Conservation (phyloP, 1,139 yeast genomes). For the Taphrina pruni region DNA sequence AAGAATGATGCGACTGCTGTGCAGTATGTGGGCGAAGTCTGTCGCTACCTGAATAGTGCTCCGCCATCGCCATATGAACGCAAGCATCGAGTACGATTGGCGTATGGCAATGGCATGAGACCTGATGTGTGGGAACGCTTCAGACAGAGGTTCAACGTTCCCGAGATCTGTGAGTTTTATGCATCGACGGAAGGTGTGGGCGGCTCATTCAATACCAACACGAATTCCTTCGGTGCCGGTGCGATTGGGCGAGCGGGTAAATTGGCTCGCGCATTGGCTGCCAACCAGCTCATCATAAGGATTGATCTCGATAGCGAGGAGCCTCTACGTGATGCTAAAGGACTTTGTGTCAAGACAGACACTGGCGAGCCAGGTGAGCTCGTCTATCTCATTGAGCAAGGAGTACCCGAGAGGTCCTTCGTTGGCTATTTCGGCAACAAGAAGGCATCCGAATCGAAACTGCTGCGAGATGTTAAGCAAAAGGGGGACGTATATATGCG, state of each 20-base stretch:
- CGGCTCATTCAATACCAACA: constrained; percentile 83
- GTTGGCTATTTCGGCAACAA: constrained; percentile 90
- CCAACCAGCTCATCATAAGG: constrained; percentile 29
- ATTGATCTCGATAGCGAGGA: constrained; percentile 57
- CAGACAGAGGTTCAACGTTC: constrained; percentile 74
- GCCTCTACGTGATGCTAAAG: constrained; percentile 75
- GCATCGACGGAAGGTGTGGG: constrained; percentile 94
- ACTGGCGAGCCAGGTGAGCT: constrained; percentile 84
- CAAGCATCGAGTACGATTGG: constrained; percentile 68
- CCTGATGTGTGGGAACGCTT: constrained; percentile 89
- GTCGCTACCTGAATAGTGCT: constrained; percentile 75
- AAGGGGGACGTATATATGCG: constrained; percentile 94
- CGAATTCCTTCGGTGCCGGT: constrained; percentile 82
- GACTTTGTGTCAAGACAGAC: constrained; percentile 62
- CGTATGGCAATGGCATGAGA: constrained; percentile 91
- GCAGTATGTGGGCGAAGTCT: constrained; percentile 95
- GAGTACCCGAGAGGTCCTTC: constrained; percentile 58
- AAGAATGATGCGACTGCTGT: constrained; percentile 74
- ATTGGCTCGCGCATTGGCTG: constrained; percentile 55
- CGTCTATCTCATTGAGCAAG: constrained; percentile 50
- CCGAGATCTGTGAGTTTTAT: constrained; percentile 85
- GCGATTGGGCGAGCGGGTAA: constrained; percentile 87
- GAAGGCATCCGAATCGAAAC: constrained; percentile 76
- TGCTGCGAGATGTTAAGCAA: constrained; percentile 71
- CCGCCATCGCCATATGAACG: constrained; percentile 71